Evolutionary conservation across 2,329 filamentous ascomycete species (phyloP).

Genomic region (Aspergillus japonicus): DNA sequence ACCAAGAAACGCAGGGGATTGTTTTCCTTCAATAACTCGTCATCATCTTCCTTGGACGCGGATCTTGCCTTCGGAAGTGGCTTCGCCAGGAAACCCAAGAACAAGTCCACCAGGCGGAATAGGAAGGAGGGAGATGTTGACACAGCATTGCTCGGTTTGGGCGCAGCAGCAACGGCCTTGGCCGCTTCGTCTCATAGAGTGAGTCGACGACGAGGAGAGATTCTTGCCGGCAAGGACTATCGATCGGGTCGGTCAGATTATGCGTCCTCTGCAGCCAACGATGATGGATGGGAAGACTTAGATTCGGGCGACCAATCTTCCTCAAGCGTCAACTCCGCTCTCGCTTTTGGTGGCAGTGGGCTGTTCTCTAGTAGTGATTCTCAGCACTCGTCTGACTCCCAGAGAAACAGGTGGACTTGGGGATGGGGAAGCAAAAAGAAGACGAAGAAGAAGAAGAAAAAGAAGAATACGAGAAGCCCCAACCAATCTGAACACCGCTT

Average conservation of each 20-base stretch:
- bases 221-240: slow-evolving; percentile 31
- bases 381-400: slow-evolving; percentile 52
- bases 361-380: slow-evolving; percentile 52
- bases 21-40: slow-evolving; percentile 61
- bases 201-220: slow-evolving; percentile 35
- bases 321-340: slow-evolving; percentile 54
- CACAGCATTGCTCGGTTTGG: slow-evolving; percentile 49
- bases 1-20: slow-evolving; percentile 51
- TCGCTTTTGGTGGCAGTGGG: slow-evolving; percentile 59
- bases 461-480: slow-evolving; percentile 18
- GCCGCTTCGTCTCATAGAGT: slow-evolving; percentile 40
- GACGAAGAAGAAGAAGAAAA: slow-evolving; percentile 32
- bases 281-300: slow-evolving; percentile 60
- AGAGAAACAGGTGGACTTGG: slow-evolving; percentile 60
- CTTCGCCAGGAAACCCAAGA: slow-evolving; percentile 39
- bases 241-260: slow-evolving; percentile 29
- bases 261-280: slow-evolving; percentile 32
- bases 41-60: slow-evolving; percentile 65
- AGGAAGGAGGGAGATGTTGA: slow-evolving; percentile 40
- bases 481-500: slow-evolving; percentile 21
- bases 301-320: slow-evolving; percentile 55
- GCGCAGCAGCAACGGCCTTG: slow-evolving; percentile 48
- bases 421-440: slow-evolving; percentile 52
- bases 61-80: slow-evolving; percentile 68
- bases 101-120: slow-evolving; percentile 36